Evolutionary conservation across 495 filamentous ascomycete species (phyloP), one percentile per base, ranked within the genome.

Genomic region (Aspergillus sparsus): DNA sequence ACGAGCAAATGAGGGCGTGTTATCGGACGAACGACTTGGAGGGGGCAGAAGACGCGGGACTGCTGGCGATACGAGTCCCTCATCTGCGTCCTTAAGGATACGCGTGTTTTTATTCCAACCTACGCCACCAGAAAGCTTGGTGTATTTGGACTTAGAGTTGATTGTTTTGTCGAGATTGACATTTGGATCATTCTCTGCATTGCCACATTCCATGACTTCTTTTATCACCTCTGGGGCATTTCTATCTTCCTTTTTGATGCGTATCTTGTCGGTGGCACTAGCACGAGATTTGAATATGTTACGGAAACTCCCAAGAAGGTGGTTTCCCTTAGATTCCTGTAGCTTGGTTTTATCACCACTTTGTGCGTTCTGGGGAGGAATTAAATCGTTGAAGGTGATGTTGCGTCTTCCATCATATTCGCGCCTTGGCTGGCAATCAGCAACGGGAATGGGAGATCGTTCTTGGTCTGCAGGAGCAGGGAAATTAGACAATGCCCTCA

Each of bases 281-380:
- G 32, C 13, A 13, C 53, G 62, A 16, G 45, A 44, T 37, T 61
- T 63, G 60, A 70, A 67, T 7, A 70, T 70, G 42, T 58, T 66
- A 0, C 64, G 64, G 50, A 70, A 60, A n/a, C 60, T 60, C 8
- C 47, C 65, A 3, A 65, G 34, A 32, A 57, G 57, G n/a, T 60
- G 49, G 13, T 35, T 63, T 49, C 62, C 49, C 3, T 27, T 55
- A 2, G 63, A 59, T 16, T 62, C 60, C 15, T 55, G 55, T 7
- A 53, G 12, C 16, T 21, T 57, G 13, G 41, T 9, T 36, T 36
- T 52, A 12, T 27, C 54, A 27, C 11, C 13, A 12, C 36, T 47
- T 34, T 44, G 53, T 11, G 31, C 2, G n/a, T 6, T 15, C 16
- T 49, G 27, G 9, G 47, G 34, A 27, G 49, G 56, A 6, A 55